Evolutionary conservation across 2,329 filamentous ascomycete species (phyloP).

Genomic region (Pseudogymnoascus sp.): DNA sequence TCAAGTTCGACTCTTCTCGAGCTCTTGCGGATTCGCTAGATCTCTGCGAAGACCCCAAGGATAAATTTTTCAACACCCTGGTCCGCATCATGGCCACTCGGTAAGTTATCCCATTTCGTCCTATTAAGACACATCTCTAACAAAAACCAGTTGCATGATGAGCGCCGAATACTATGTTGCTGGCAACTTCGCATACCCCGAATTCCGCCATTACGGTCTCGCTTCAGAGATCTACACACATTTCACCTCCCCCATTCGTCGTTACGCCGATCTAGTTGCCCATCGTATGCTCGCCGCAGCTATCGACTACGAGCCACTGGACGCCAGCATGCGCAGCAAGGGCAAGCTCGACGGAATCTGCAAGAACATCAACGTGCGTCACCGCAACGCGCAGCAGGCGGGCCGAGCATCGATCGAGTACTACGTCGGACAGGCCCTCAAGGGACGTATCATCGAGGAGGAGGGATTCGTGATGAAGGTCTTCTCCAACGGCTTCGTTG

Average conservation of each 20-base stretch:
- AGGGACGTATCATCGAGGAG: constrained; percentile 67
- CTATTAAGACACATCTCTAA: neutral
- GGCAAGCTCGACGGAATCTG: constrained; percentile 86
- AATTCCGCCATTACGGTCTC: constrained; percentile 95
- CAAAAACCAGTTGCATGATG: constrained; percentile 71
- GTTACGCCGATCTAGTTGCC: constrained; percentile 92
- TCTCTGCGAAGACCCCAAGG: constrained; percentile 65
- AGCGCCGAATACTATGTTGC: constrained; percentile 97
- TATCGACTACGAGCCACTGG: constrained; percentile 85
- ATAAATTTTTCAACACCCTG: constrained; percentile 98
- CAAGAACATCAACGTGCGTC: constrained; percentile 96
- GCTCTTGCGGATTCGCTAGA: constrained; percentile 93
- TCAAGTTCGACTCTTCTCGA: constrained; percentile 79
- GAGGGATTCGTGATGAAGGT: constrained; percentile 96
- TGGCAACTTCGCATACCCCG: constrained; percentile 83
- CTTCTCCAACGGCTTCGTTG: constrained; percentile 95
- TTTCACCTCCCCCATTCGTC: constrained; percentile 93
- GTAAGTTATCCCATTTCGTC: neutral
- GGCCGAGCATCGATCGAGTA: constrained; percentile 93
- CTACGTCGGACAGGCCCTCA: constrained; percentile 94
- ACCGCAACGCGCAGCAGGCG: constrained; percentile 94
- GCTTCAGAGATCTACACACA: constrained; percentile 97
- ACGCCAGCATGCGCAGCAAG: constrained; percentile 72
- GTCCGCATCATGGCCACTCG: constrained; percentile 95
- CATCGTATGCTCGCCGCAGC: constrained; percentile 92